Conservation (phyloP, 176 grass and related monocot species). For the Lolium rigidum region DNA sequence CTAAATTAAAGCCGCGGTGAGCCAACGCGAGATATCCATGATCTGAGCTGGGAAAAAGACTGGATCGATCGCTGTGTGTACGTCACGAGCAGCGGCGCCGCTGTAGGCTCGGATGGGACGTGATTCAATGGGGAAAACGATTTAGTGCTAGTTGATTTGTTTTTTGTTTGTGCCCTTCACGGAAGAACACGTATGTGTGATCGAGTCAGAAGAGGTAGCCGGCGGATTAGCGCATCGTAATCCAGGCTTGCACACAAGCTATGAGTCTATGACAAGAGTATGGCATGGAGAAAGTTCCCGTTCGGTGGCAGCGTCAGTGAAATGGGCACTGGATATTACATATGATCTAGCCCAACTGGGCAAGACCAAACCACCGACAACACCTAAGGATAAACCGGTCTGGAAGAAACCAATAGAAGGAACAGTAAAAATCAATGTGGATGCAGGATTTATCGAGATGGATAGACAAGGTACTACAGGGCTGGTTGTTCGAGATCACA, state of each 20-base stretch:
- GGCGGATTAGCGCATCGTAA: background rate
- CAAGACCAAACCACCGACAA: too few species aligned
- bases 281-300: too few species aligned
- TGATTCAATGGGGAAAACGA: slow-evolving; percentile 40
- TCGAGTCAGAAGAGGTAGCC: background rate
- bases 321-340: too few species aligned
- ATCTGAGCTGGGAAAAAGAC: background rate
- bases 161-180: background rate
- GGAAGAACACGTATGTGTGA: background rate
- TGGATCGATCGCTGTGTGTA: background rate
- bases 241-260: background rate
- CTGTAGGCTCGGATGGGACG: background rate
- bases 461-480: too few species aligned
- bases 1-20: background rate
- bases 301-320: too few species aligned
- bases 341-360: too few species aligned
- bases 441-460: too few species aligned
- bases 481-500: too few species aligned
- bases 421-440: too few species aligned
- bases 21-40: background rate
- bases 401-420: too few species aligned
- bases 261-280: too few species aligned
- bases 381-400: too few species aligned
- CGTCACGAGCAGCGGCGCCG: slow-evolving; percentile 21
- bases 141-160: background rate